Base-by-base conservation (phyloP, 208 protist genomes). In the Leishmania martiniquensis region DNA sequence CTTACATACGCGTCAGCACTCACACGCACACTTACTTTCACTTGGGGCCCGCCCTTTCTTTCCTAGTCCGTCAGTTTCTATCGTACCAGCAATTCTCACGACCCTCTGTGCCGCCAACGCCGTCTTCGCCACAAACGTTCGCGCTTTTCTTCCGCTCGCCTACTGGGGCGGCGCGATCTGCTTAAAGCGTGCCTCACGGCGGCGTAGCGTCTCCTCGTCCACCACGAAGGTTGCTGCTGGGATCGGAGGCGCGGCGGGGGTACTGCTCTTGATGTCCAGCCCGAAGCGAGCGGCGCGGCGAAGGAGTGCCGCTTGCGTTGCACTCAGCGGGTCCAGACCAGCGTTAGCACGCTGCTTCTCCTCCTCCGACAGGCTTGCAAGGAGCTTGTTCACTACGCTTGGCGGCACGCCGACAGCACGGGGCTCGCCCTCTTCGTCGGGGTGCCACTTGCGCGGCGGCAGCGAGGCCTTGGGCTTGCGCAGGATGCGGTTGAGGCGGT, bases 401-500 rank as follows among this genome's bases (percentile, higher is more conserved):
- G 83, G 55, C 47, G 90, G 76, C 4, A 97, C 85, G 34, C 93
- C 91, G 39, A 69, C 63, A 34, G 2, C 6, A 39, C 76, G 55
- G 12, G n/a, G n/a, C n/a, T 29, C 55, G 12, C 55, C 67, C 44
- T 22, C 78, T 32, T 81, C 83, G 51, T 68, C 62, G 2, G 47
- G 32, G 57, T 83, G 84, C 91, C 93, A 97, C 75, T 75, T 74
- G 68, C 90, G 93, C n/a, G 87, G 75, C 10, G 83, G 47, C 49
- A 93, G 76, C 59, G 85, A 90, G 4, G 85, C 66, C 79, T 93
- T 93, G 52, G 86, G 87, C 85, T 97, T 95, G 76, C 93, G 91
- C 52, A 94, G 90, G 54, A 97, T 93, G 75, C 93, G 93, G 77
- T 88, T 89, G 47, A 97, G 87, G 54, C 93, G 91, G 76, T 93